phyloP scores from a whole-genome alignment of 1,284 basidiomycete species.

The Ceratobasidium sp. region DNA sequence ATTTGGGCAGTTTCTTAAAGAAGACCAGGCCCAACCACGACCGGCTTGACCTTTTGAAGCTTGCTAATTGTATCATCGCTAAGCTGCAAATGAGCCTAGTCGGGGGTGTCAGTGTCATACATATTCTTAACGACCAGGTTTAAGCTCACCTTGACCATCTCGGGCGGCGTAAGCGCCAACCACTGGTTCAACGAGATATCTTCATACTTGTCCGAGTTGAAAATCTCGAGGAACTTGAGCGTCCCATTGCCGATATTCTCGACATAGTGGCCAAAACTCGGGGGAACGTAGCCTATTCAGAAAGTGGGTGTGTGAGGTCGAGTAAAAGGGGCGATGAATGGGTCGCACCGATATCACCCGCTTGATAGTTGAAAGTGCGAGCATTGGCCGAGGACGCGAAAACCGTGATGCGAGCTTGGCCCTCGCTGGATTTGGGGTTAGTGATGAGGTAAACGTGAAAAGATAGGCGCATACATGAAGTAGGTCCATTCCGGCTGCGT shows the following conservation, averaged over 20 bases:
- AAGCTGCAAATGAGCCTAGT: constrained; percentile 64
- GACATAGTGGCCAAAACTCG: constrained; percentile 72
- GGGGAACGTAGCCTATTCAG: constrained; percentile 62
- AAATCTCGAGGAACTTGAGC: constrained; percentile 72
- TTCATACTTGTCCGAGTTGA: constrained; percentile 64
- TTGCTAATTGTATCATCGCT: constrained; percentile 66
- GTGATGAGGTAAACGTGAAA: background rate
- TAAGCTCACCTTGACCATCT: background rate
- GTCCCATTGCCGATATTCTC: constrained; percentile 60
- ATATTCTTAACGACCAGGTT: too few species aligned
- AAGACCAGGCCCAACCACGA: constrained; percentile 58
- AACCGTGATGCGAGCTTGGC: constrained; percentile 59
- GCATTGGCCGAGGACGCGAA: constrained; percentile 26
- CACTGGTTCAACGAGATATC: constrained; percentile 72
- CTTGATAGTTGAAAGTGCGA: too few species aligned
- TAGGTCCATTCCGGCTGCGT: constrained; percentile 52
- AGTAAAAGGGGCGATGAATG: too few species aligned
- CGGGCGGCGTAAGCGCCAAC: constrained; percentile 61
- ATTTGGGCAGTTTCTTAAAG: too few species aligned
- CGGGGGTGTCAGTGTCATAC: too few species aligned
- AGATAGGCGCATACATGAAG: constrained; percentile 50
- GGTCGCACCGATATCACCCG: constrained; percentile 67
- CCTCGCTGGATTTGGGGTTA: constrained; percentile 59
- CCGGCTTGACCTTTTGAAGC: too few species aligned
- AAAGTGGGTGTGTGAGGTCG: too few species aligned